Conservation (phyloP, 129 eudicot species). For the Pulicaria dysenterica region DNA sequence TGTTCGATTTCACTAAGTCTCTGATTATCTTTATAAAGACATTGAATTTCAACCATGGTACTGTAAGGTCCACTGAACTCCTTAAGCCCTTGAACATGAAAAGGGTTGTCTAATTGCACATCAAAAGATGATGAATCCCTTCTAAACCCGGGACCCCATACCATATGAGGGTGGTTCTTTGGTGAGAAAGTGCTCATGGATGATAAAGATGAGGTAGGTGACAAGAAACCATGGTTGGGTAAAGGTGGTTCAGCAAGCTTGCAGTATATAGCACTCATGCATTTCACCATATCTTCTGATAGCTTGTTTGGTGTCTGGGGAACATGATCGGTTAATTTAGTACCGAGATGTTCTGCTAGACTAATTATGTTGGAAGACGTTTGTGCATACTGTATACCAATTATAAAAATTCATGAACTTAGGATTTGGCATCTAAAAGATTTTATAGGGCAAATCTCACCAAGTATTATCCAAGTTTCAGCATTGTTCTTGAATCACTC, state of each 20-base stretch:
- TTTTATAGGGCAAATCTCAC: not conserved
- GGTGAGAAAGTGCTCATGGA: slow-evolving; percentile 85
- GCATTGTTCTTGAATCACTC: no score
- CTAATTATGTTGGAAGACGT: slow-evolving; percentile 69
- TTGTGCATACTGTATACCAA: slow-evolving; percentile 60
- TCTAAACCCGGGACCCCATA: slow-evolving; percentile 87
- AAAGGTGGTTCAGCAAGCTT: slow-evolving; percentile 79
- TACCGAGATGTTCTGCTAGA: slow-evolving; percentile 96
- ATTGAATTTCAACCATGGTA: slow-evolving; percentile 85
- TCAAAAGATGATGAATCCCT: slow-evolving; percentile 81
- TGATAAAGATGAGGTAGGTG: slow-evolving; percentile 87
- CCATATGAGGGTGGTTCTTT: slow-evolving; percentile 60
- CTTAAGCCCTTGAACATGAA: slow-evolving; percentile 78
- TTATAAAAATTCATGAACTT: not conserved
- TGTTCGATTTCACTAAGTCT: slow-evolving; percentile 70
- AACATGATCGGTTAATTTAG: slow-evolving; percentile 76
- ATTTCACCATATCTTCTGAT: slow-evolving; percentile 93
- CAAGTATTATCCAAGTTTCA: no score
- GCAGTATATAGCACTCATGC: slow-evolving; percentile 75
- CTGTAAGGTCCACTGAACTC: slow-evolving; percentile 97
- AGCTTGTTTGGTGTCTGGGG: slow-evolving; percentile 82
- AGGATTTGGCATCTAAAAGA: not conserved
- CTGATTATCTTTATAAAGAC: slow-evolving; percentile 73
- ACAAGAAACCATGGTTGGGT: slow-evolving; percentile 60
- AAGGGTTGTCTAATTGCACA: slow-evolving; percentile 83